phyloP scores from a whole-genome alignment of 441 rosid genomes.

The Eruca vesicaria region DNA sequence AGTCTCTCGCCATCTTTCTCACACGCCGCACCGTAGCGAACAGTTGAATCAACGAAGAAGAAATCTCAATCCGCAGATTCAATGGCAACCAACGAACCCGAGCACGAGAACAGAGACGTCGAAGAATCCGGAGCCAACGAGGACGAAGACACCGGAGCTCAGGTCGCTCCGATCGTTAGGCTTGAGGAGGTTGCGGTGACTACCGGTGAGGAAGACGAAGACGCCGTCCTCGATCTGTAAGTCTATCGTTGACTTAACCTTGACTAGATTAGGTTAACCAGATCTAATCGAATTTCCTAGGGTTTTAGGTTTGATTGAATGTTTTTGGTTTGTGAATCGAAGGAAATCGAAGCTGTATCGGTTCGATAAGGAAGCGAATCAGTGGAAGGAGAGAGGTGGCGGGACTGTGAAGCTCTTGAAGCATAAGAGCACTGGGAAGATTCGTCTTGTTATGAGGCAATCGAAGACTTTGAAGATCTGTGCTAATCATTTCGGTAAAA shows the following conservation, averaged over 20 bases:
- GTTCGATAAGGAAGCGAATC: slow-evolving; percentile 77
- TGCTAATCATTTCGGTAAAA: slow-evolving; percentile 80
- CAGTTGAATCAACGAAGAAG: not conserved
- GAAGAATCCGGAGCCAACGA: slow-evolving; percentile 72
- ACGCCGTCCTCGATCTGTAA: slow-evolving; percentile 77
- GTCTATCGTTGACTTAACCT: not conserved
- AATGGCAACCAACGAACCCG: slow-evolving; percentile 76
- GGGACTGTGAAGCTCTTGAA: slow-evolving; percentile 83
- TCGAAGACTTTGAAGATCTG: slow-evolving; percentile 95
- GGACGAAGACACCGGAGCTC: slow-evolving; percentile 97
- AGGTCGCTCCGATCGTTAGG: slow-evolving; percentile 80
- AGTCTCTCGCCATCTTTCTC: not conserved
- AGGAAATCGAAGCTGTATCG: slow-evolving; percentile 90
- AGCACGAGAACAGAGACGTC: slow-evolving; percentile 59
- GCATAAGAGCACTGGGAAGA: slow-evolving; percentile 70
- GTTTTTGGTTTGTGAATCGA: slow-evolving; percentile 1
- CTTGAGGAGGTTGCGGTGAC: slow-evolving; percentile 84
- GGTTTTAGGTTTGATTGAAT: slow-evolving; percentile 4
- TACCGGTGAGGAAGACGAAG: slow-evolving; percentile 93
- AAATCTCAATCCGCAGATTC: slow-evolving; percentile 7
- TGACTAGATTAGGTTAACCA: not conserved
- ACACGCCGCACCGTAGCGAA: slow-evolving; percentile 29
- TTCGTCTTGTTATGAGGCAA: slow-evolving; percentile 87
- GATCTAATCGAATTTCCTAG: slow-evolving; percentile 27
- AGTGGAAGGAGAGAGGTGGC: slow-evolving; percentile 95